Evolutionary conservation across 164 flowering plant species (phyloP), one percentile per base, ranked within the genome.

Genomic region (Chimonanthus salicifolius): DNA sequence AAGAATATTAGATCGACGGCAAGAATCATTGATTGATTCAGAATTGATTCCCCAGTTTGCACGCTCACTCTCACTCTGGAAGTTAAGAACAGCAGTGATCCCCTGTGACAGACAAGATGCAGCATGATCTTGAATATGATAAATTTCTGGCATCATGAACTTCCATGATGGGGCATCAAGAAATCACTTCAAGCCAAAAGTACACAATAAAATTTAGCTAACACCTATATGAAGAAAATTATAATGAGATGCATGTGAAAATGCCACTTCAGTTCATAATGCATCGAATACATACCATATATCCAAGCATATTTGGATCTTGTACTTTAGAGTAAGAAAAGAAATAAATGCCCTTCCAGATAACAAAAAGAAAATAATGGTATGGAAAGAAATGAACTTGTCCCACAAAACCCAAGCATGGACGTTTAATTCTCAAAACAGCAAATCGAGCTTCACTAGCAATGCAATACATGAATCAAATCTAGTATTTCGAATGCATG

Each of bases 1-100:
- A 21, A 92, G 89, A 68, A 92, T 83, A 74, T 88, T 80, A 72
- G 49, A 82, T 68, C 72, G 82, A 68, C 82, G 91, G 79, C 98
- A 94, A 50, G 90, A 72, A 60, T 92, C 92, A 71, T 85, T 94
- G 73, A 94, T 84, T 65, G 77, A 74, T 54, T 85, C 83, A 69
- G 86, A 78, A 83, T 88, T 74, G 72, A 94, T 86, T 78, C 97
- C 97, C 98, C 98, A 94, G 75, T 91, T 94, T 80, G 88, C 83
- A 46, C 96, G 88, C 83, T 94, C 98, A 80, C 69, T 83, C 72
- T 76, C 85, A 77, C 97, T 85, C 74, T 94, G 98, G 76, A 94
- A 91, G 82, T 94, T 94, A 72, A 94, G 75, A 64, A 94, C 82
- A 71, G 97, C 97, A 72, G 89, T 87, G 78, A 94, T 78, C 72